These are phyloP conservation scores for Cryptococcus jaspeensis DNA, from an alignment of 1,284 basidiomycete species.

Conservation along the genomic window DNA sequence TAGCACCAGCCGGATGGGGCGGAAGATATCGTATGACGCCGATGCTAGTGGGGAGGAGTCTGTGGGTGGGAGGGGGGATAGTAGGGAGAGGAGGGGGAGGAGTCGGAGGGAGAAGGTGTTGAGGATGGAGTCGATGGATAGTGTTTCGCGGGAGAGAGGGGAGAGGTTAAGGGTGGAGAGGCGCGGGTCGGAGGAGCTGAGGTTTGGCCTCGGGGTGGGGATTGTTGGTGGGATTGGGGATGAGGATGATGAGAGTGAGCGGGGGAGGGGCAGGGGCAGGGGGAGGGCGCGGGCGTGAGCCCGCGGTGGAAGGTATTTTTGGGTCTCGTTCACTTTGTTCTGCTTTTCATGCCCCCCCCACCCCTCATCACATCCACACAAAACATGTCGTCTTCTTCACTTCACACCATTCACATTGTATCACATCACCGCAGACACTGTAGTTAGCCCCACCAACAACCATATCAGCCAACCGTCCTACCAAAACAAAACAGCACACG, in stretches of 20 bases:
- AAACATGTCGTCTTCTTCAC: too few species aligned
- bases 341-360: too few species aligned
- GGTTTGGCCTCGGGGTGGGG: too few species aligned
- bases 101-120: constrained; percentile 14
- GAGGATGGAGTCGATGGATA: constrained; percentile 5
- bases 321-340: too few species aligned
- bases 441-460: too few species aligned
- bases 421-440: too few species aligned
- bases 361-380: too few species aligned
- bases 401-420: too few species aligned
- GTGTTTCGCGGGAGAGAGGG: constrained; percentile 1
- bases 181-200: neutral
- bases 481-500: neutral
- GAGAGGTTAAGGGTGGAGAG: neutral
- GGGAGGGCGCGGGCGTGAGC: constrained; percentile 2
- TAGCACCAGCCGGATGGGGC: constrained; percentile 6
- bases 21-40: constrained; percentile 24
- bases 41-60: constrained; percentile 26
- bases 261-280: constrained; percentile 9
- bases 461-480: too few species aligned
- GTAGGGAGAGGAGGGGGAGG: constrained; percentile 8
- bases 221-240: neutral
- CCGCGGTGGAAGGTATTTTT: too few species aligned
- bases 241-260: neutral
- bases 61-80: neutral